These are phyloP conservation scores for Claviceps sp. DNA, from an alignment of 2,329 filamentous ascomycete genomes.

Conservation along the genomic window DNA sequence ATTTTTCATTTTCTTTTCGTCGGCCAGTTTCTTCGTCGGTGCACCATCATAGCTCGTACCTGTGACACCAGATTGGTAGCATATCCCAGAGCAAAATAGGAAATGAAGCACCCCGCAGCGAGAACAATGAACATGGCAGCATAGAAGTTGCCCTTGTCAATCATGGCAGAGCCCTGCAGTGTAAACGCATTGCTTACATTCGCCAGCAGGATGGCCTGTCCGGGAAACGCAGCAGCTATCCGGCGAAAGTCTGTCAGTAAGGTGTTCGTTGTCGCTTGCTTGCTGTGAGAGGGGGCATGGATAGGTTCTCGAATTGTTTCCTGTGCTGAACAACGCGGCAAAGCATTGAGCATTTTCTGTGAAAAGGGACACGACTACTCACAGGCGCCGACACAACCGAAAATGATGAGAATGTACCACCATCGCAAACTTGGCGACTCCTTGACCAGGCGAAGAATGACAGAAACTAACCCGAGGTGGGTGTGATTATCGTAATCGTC, in stretches of 20 bases:
- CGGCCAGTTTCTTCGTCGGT: not conserved
- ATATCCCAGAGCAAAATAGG: slow-evolving; percentile 28
- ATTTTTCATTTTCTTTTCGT: not conserved
- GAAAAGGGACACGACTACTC: not conserved
- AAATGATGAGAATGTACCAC: slow-evolving; percentile 21
- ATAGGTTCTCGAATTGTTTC: no score
- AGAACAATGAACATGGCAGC: slow-evolving; percentile 41
- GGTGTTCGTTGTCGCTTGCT: no score
- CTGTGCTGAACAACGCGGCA: no score
- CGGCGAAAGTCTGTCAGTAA: no score
- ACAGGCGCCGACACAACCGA: slow-evolving; percentile 17
- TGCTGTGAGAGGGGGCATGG: no score
- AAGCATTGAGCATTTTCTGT: not conserved
- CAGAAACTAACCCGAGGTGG: slow-evolving; percentile 16
- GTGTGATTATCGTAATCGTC: slow-evolving; percentile 23
- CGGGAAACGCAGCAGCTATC: slow-evolving; percentile 24
- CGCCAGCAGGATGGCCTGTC: slow-evolving; percentile 29
- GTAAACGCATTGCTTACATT: slow-evolving; percentile 29
- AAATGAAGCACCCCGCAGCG: slow-evolving; percentile 29
- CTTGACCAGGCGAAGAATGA: slow-evolving; percentile 21
- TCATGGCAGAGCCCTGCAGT: slow-evolving; percentile 17
- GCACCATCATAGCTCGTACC: slow-evolving; percentile 3
- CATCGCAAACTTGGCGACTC: slow-evolving; percentile 23
- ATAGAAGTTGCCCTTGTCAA: slow-evolving; percentile 34
- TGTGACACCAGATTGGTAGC: slow-evolving; percentile 19